A percentile compares a stretch with the other conserved stretches of the same genome.
phyloP scores from a whole-genome alignment of 768 basidiomycete genomes.

The Fibroporia radiculosa region DNA sequence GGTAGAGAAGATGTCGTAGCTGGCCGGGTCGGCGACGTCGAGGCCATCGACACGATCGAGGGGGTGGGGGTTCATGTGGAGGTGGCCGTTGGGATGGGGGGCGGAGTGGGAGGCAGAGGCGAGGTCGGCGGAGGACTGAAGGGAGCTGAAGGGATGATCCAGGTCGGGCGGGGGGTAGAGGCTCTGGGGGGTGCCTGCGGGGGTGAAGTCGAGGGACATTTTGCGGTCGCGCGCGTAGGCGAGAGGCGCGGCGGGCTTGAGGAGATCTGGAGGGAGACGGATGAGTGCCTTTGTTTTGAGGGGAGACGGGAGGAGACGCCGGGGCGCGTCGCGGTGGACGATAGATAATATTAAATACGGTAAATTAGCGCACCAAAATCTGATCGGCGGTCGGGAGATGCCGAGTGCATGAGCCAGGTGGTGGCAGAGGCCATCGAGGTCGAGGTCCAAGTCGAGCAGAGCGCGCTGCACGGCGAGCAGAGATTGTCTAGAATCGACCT shows the following conservation, averaged over 20 bases:
- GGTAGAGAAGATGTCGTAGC: conserved; percentile 58
- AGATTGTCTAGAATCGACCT: background rate
- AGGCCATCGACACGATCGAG: conserved; percentile 48
- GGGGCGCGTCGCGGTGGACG: conserved; percentile 6
- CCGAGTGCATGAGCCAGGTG: conserved; percentile 34
- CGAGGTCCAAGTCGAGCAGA: background rate
- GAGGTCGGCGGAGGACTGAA: conserved; percentile 33
- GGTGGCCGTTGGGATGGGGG: conserved; percentile 25
- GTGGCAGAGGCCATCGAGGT: conserved; percentile 30
- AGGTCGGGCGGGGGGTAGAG: conserved; percentile 51
- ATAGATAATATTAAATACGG: conserved; percentile 7
- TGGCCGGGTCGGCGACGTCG: conserved; percentile 48
- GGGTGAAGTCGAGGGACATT: conserved; percentile 49
- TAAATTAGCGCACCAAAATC: conserved; percentile 28
- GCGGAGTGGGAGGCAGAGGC: conserved; percentile 19
- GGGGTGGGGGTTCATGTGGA: conserved; percentile 30
- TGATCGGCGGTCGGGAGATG: conserved; percentile 54
- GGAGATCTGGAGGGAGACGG: conserved; percentile 28
- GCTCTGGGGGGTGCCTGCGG: conserved; percentile 30
- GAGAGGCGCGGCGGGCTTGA: conserved; percentile 29
- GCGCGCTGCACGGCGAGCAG: background rate
- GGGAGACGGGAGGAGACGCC: conserved; percentile 5
- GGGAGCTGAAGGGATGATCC: conserved; percentile 46
- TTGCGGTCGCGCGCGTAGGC: conserved; percentile 29
- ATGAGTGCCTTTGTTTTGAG: conserved; percentile 1